phyloP scores from a whole-genome alignment of 345 rosid species.

The Firmiana major region DNA sequence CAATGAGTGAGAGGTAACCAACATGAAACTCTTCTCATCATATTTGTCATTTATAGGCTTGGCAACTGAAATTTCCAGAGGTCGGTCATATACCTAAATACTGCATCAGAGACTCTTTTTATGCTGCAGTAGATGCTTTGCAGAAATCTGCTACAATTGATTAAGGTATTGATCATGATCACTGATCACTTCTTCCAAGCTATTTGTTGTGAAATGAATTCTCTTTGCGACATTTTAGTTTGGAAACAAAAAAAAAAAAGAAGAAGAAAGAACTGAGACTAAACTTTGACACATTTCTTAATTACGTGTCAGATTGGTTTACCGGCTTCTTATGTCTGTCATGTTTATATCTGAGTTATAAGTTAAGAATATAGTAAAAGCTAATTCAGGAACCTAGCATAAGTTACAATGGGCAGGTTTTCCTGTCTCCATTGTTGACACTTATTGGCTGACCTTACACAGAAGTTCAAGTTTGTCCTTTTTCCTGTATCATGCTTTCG shows the following conservation, averaged over 20 bases:
- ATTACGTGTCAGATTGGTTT: background rate
- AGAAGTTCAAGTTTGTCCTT: background rate
- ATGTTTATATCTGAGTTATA: background rate
- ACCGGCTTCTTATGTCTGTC: background rate
- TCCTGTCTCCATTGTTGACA: background rate
- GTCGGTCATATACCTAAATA: background rate
- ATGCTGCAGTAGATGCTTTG: conserved; percentile 5
- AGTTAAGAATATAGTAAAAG: background rate
- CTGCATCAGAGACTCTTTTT: background rate
- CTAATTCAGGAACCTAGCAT: background rate
- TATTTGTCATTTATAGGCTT: background rate
- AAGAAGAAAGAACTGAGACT: background rate
- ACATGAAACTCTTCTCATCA: background rate
- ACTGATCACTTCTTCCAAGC: background rate
- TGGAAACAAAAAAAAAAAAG: background rate
- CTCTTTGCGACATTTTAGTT: background rate
- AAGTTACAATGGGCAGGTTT: background rate
- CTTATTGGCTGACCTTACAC: background rate
- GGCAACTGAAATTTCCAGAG: background rate
- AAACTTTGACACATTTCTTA: background rate
- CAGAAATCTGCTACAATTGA: conserved; percentile 7
- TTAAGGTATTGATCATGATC: background rate
- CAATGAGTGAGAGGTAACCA: background rate
- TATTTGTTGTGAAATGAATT: background rate
- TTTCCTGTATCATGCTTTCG: background rate